Conservation (phyloP, 306 rosid species). For the Cucumis melo region DNA sequence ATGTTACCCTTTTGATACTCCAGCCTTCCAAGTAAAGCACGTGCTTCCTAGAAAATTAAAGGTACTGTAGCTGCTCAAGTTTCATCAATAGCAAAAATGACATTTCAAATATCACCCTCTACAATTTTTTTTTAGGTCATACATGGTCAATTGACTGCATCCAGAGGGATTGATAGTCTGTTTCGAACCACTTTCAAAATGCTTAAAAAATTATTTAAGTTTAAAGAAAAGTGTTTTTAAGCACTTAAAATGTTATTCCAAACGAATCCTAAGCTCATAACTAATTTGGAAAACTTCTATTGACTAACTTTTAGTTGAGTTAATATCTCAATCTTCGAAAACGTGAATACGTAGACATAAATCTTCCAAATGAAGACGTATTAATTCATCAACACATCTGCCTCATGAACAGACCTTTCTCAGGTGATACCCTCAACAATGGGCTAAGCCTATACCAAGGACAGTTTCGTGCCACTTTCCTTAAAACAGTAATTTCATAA, state of each 20-base stretch:
- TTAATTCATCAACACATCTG: not conserved
- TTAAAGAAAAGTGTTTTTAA: too few relatives aligned
- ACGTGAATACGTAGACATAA: too few relatives aligned
- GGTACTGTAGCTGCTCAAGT: constrained; percentile 12
- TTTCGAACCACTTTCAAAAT: too few relatives aligned
- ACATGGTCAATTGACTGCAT: not conserved
- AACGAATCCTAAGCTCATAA: not conserved
- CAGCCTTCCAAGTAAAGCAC: constrained; percentile 87
- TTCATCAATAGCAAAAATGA: not conserved
- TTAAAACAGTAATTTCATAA: not conserved
- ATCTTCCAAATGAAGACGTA: too few relatives aligned
- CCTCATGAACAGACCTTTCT: not conserved
- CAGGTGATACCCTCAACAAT: not conserved
- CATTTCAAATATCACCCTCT: not conserved
- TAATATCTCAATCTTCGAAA: not conserved
- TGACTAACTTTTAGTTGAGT: not conserved
- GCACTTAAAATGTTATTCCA: too few relatives aligned
- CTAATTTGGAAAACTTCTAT: not conserved
- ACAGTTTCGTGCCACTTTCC: not conserved
- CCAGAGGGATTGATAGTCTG: not conserved
- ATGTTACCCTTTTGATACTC: constrained; percentile 80
- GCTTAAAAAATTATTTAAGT: too few relatives aligned
- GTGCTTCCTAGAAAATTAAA: constrained; percentile 56
- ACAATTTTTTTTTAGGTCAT: not conserved
- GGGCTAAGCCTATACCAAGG: not conserved